Percentiles rank a stretch among this genome's conserved stretches.
phyloP scores from a whole-genome alignment of 148 eudicot species.

The Nepenthes gracilis region DNA sequence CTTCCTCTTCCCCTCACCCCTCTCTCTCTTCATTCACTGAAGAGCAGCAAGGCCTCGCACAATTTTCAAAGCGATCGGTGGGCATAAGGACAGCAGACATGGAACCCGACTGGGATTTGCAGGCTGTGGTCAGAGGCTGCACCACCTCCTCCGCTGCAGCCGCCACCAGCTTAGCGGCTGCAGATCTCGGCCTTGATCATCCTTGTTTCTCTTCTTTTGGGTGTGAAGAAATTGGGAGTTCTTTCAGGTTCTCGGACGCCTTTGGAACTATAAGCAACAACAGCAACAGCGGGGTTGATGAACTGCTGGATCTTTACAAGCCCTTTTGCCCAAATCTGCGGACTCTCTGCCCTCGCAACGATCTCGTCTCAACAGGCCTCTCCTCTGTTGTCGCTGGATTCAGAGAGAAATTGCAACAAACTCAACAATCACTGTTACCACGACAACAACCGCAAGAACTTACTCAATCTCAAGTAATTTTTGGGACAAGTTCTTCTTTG shows the following conservation, averaged over 20 bases:
- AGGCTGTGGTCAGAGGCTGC: background rate
- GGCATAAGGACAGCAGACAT: background rate
- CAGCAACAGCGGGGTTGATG: background rate
- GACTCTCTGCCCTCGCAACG: background rate
- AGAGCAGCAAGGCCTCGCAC: background rate
- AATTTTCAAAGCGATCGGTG: background rate
- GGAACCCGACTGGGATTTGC: slow-evolving; percentile 1
- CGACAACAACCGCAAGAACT: slow-evolving; percentile 10
- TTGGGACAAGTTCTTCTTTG: slow-evolving; percentile 6
- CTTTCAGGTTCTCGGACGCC: background rate
- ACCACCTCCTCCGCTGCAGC: background rate
- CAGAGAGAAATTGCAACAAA: background rate
- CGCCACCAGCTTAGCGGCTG: background rate
- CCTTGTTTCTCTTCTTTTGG: background rate
- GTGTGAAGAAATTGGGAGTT: background rate
- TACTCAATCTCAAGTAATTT: slow-evolving; percentile 19
- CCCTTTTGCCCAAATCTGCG: background rate
- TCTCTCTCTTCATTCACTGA: too few relatives aligned
- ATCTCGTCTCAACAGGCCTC: too few relatives aligned
- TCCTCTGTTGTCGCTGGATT: too few relatives aligned
- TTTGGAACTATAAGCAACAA: background rate
- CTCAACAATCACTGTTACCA: slow-evolving; percentile 1
- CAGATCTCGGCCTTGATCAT: background rate
- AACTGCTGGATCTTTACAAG: background rate
- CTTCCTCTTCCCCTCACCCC: too few relatives aligned